Evolutionary conservation across 371 early-diverging fungal genomes (phyloP).

Genomic region (Mucor racemosus): DNA sequence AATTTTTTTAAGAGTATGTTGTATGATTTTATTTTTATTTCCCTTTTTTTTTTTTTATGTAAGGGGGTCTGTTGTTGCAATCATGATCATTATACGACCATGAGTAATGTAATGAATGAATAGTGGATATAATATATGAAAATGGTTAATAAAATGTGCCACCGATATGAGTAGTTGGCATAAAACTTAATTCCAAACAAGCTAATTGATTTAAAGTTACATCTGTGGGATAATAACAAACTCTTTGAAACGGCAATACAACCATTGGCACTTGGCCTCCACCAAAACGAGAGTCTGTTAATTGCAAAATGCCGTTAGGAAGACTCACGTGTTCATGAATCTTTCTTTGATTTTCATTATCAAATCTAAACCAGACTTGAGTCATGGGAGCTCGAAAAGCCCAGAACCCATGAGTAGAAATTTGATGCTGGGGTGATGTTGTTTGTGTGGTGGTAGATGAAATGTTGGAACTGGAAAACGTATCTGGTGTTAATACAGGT

Average conservation of each 20-base stretch:
- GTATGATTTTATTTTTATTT: no score
- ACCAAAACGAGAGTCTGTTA: constrained; percentile 20
- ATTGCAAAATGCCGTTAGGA: constrained; percentile 1
- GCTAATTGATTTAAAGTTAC: constrained; percentile 3
- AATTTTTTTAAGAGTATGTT: no score
- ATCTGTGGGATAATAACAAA: constrained; percentile 13
- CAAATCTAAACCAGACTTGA: constrained; percentile 20
- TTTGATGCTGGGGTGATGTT: constrained; percentile 3
- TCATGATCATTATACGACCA: no score
- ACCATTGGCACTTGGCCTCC: constrained; percentile 6
- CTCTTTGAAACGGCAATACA: constrained; percentile 7
- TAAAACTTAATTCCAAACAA: constrained; percentile 13
- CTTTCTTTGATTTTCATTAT: constrained; percentile 22
- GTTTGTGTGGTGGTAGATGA: background rate
- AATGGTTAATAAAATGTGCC: background rate
- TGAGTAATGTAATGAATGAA: no score
- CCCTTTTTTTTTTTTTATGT: no score
- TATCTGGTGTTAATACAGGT: constrained; percentile 10
- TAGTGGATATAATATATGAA: no score
- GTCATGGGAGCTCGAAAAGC: constrained; percentile 13
- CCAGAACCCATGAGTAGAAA: constrained; percentile 12
- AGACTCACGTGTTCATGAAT: constrained; percentile 14
- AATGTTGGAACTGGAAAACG: background rate
- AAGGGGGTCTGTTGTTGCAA: no score
- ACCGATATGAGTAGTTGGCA: background rate